Base-by-base conservation (phyloP, 805 yeast species). In the Maudiozyma barnettii region DNA sequence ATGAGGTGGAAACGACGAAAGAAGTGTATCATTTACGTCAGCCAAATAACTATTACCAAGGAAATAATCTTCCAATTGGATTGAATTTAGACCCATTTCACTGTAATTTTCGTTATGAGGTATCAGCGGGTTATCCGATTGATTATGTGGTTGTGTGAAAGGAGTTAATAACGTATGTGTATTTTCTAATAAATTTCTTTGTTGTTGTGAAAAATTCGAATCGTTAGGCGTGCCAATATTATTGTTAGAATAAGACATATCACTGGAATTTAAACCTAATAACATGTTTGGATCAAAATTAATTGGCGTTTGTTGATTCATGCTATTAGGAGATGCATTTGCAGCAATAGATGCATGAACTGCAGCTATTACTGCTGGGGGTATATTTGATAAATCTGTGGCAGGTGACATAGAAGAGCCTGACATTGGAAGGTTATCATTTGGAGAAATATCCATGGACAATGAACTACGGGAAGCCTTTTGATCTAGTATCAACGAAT, bases 401-500 rank as follows among this genome's bases (percentile, higher is more conserved):
- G 19, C 26, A 20, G 23, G 29, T 10, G 36, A 33, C 19, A 14
- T 14, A 4, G 18, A n/a, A n/a, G 36, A 33, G 7, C 40, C 40
- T 37, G 21, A 21, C 40, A 37, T 37, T 3, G 22, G 5, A 7
- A 21, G 9, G 10, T 37, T 7, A n/a, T 19, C 23, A n/a, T 19
- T 19, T 19, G 40, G 40, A n/a, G 36, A 33, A 33, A 33, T 33
- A 33, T 33, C 36, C 36, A 22, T 49, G 21, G 14, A 51, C 49
- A 39, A 45, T 43, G 5, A 48, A 42, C 23, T 45, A 43, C 66
- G 63, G 12, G 70, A 54, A 39, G 68, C 60, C 49, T 70, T 70
- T 46, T 65, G 68, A 35, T 77, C 81, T 45, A 73, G 53, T 3
- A 79, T 76, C 55, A 71, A 72, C n/a, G 78, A 70, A 54, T 76